Percentiles rank a stretch among this genome's conserved stretches.
These are phyloP conservation scores for Xylaria nigripes DNA, from an alignment of 495 filamentous ascomycete genomes.

Conservation along the genomic window DNA sequence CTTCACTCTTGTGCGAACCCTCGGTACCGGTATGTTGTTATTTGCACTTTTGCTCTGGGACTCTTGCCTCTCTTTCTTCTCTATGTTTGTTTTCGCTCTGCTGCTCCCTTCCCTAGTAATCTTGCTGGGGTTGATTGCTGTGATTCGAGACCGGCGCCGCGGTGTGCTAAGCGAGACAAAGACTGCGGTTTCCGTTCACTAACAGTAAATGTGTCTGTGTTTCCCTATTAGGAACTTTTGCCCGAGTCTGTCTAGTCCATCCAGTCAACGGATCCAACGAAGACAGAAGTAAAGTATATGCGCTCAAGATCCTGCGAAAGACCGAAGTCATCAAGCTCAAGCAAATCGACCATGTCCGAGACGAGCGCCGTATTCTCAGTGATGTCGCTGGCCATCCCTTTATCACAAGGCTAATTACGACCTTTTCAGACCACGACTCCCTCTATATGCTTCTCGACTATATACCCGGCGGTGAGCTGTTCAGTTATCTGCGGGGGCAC, in stretches of 20 bases:
- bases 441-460: slow-evolving; percentile 94
- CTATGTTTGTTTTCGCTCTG: background rate
- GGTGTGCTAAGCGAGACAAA: background rate
- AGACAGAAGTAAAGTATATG: slow-evolving; percentile 67
- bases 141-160: background rate
- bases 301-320: slow-evolving; percentile 89
- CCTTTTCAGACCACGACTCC: slow-evolving; percentile 81
- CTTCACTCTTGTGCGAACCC: slow-evolving; percentile 78
- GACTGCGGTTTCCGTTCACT: background rate
- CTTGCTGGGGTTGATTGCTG: background rate
- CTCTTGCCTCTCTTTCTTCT: background rate
- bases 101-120: background rate
- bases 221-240: slow-evolving; percentile 71
- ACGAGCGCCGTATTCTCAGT: slow-evolving; percentile 80
- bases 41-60: background rate
- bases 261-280: slow-evolving; percentile 46
- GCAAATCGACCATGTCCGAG: slow-evolving; percentile 94
- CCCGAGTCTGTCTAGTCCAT: slow-evolving; percentile 82
- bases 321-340: slow-evolving; percentile 81
- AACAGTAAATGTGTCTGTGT: slow-evolving; percentile 4
- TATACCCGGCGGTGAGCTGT: slow-evolving; percentile 90
- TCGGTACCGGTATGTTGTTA: slow-evolving; percentile 65
- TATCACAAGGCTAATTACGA: slow-evolving; percentile 83
- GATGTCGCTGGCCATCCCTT: slow-evolving; percentile 90
- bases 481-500: slow-evolving; percentile 81